Percentiles rank a stretch among this genome's conserved stretches.
phyloP scores from a whole-genome alignment of 768 basidiomycete species.

The Amanita molliuscula region DNA sequence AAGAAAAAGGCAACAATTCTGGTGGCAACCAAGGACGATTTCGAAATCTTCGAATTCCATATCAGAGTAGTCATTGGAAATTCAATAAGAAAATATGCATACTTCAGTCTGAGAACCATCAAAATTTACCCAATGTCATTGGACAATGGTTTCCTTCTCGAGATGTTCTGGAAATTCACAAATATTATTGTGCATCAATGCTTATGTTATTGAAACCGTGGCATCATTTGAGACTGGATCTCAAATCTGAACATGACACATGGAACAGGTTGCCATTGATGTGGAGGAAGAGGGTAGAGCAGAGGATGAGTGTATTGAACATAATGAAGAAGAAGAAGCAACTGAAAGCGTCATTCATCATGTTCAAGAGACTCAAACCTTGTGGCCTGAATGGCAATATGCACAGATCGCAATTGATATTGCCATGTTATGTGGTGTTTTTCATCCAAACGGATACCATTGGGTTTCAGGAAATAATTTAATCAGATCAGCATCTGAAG shows the following conservation, averaged over 20 bases:
- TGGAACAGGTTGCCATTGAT: conserved; percentile 11
- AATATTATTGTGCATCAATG: conserved; percentile 26
- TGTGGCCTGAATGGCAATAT: neutral
- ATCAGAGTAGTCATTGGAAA: conserved; percentile 2
- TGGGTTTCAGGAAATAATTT: too few relatives aligned
- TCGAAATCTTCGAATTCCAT: conserved; percentile 8
- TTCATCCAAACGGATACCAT: too few relatives aligned
- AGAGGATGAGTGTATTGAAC: neutral
- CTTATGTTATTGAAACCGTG: conserved; percentile 28
- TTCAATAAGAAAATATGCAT: conserved; percentile 5
- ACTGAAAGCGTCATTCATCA: neutral
- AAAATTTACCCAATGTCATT: conserved; percentile 25
- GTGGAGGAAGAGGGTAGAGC: too few relatives aligned
- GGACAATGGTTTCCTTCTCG: conserved; percentile 23
- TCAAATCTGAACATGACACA: conserved; percentile 11
- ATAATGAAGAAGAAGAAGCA: neutral
- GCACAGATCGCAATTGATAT: neutral
- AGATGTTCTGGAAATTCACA: conserved; percentile 13
- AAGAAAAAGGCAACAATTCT: neutral
- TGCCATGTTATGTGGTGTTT: neutral
- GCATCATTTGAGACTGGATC: conserved; percentile 16
- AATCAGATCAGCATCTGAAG: too few relatives aligned
- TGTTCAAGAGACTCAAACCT: neutral
- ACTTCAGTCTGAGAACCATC: conserved; percentile 15
- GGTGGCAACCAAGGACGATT: conserved; percentile 8